Evolutionary conservation across 2,329 filamentous ascomycete species (phyloP).

Genomic region (Aspergillus caelatus): DNA sequence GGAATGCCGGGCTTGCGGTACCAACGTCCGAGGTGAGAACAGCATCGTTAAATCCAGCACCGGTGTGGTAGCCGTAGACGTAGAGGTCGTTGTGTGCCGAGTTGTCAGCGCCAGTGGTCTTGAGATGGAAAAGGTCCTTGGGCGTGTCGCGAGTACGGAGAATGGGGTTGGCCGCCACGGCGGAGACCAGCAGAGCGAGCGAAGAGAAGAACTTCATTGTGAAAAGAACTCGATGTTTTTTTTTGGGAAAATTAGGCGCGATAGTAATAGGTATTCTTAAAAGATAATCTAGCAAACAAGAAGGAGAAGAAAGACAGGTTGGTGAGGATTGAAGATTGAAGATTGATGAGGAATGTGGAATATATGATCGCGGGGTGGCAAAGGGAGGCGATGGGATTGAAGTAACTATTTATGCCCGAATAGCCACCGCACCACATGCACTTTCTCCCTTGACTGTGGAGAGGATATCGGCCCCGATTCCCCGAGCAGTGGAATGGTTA

Average conservation of each 20-base stretch:
- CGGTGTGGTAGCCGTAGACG: constrained; percentile 44
- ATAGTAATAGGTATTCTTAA: not conserved
- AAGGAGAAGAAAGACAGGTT: constrained; percentile 1
- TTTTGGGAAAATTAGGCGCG: not conserved
- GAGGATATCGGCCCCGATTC: not conserved
- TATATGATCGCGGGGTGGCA: constrained; percentile 12
- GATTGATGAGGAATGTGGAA: constrained; percentile 2
- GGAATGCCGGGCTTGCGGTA: constrained; percentile 29
- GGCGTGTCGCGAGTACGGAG: constrained; percentile 20
- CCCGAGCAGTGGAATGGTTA: not conserved
- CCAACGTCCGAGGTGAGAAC: constrained; percentile 31
- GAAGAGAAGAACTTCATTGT: constrained; percentile 34
- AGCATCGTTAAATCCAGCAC: constrained; percentile 43
- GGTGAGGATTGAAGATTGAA: too few relatives aligned
- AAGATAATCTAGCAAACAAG: constrained; percentile 2
- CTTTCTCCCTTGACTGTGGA: not conserved
- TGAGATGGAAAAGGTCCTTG: constrained; percentile 35
- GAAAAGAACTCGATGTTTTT: not conserved
- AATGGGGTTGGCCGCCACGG: constrained; percentile 30
- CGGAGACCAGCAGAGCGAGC: constrained; percentile 32
- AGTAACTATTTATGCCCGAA: constrained; percentile 12
- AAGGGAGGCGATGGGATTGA: not conserved
- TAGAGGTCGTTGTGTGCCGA: constrained; percentile 39
- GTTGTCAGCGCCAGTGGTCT: constrained; percentile 32
- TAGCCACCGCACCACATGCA: not conserved